Percentiles rank a stretch among this genome's conserved stretches.
Conservation (phyloP, 495 filamentous ascomycete genomes). For the Penicillium paxilli region DNA sequence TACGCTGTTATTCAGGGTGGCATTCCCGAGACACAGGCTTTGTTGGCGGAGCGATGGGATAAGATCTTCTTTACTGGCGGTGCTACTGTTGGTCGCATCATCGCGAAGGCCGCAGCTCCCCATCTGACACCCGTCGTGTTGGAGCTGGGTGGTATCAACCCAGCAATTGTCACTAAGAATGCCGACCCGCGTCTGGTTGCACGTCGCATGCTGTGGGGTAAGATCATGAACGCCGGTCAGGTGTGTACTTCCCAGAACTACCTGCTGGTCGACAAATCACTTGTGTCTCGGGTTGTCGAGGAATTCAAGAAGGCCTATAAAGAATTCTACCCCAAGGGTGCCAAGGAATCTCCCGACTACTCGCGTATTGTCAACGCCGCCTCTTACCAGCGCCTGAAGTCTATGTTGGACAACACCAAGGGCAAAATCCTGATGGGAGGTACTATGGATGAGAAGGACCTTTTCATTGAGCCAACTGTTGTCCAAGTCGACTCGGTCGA, state of each 20-base stretch:
- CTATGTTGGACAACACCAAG: conserved; percentile 76
- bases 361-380: conserved; percentile 73
- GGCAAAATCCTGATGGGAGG: conserved; percentile 88
- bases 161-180: conserved; percentile 82
- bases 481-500: conserved; percentile 71
- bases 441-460: conserved; percentile 71
- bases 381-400: conserved; percentile 82
- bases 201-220: conserved; percentile 82
- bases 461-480: conserved; percentile 84
- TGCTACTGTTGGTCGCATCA: conserved; percentile 74
- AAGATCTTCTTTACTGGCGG: conserved; percentile 97
- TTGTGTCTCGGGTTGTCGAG: conserved; percentile 70
- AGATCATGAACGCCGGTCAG: conserved; percentile 82
- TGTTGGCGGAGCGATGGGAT: conserved; percentile 90
- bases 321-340: conserved; percentile 84
- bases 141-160: conserved; percentile 90
- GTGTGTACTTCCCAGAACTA: conserved; percentile 91
- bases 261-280: conserved; percentile 72
- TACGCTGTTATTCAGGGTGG: conserved; percentile 80
- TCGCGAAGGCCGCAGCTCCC: conserved; percentile 89
- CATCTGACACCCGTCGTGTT: conserved; percentile 84
- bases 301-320: conserved; percentile 69
- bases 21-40: conserved; percentile 73
- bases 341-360: conserved; percentile 72
- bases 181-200: conserved; percentile 82